These are phyloP conservation scores for Schizochytrium sp. DNA, from an alignment of 108 stramenopile genomes.

Conservation along the genomic window DNA sequence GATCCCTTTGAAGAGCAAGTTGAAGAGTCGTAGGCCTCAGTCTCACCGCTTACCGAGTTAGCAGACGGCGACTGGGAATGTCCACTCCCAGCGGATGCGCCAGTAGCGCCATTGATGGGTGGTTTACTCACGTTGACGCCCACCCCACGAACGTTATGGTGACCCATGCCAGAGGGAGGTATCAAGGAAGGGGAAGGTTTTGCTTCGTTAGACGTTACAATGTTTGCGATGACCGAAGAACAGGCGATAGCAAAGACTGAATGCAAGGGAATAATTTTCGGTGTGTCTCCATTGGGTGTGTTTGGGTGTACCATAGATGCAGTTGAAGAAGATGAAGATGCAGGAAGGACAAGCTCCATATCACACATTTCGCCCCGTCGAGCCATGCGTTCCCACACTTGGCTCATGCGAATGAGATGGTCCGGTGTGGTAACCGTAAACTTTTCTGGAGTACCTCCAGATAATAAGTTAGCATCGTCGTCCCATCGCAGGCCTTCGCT, in stretches of 20 bases:
- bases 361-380: slow-evolving; percentile 9
- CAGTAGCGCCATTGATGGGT: not conserved
- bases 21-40: slow-evolving; percentile 50
- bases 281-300: not conserved
- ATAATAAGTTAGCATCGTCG: not conserved
- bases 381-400: slow-evolving; percentile 28
- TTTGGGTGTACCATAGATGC: too few relatives aligned
- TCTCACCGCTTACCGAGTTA: slow-evolving; percentile 47
- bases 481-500: slow-evolving; percentile 1
- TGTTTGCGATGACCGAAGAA: not conserved
- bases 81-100: not conserved
- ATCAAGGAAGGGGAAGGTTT: too few relatives aligned
- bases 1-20: slow-evolving; percentile 30
- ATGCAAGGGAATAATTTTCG: not conserved
- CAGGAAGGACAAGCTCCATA: not conserved
- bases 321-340: too few relatives aligned
- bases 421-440: not conserved
- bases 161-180: too few relatives aligned
- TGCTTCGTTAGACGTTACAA: not conserved
- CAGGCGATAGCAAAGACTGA: slow-evolving; percentile 14
- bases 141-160: too few relatives aligned
- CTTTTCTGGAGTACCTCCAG: not conserved
- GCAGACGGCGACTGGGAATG: not conserved
- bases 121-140: not conserved
- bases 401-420: slow-evolving; percentile 42